Percentiles rank a stretch among this genome's conserved stretches.
Evolutionary conservation across 768 basidiomycete genomes (phyloP).

Genomic region (Mycena kentingensis): DNA sequence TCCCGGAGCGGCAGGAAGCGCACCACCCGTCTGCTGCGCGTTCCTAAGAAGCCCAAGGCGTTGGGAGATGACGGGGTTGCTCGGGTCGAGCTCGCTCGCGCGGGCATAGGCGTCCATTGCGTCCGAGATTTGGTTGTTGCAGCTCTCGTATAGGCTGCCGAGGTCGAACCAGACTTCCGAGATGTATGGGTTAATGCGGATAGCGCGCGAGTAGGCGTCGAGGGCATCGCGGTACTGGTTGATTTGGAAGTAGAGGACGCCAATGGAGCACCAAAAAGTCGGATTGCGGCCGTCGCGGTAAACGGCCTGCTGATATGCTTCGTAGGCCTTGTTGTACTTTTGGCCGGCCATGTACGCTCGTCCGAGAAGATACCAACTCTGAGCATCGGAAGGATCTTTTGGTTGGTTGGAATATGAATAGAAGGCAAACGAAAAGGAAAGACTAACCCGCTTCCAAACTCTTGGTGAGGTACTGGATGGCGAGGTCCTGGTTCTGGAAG

Average conservation of each 20-base stretch:
- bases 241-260: slow-evolving; percentile 98
- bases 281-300: slow-evolving; percentile 99
- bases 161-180: slow-evolving; percentile 96
- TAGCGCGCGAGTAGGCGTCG: slow-evolving; percentile 98
- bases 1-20: slow-evolving; percentile 83
- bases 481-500: slow-evolving; percentile 95
- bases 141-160: slow-evolving; percentile 94
- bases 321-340: slow-evolving; percentile 99
- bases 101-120: slow-evolving; percentile 98
- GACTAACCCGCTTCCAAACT: slow-evolving; percentile 84
- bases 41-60: slow-evolving; percentile 77
- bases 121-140: slow-evolving; percentile 98
- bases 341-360: slow-evolving; percentile 98
- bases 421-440: neutral
- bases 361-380: slow-evolving; percentile 98
- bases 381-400: slow-evolving; percentile 89
- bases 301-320: slow-evolving; percentile 98
- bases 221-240: slow-evolving; percentile 99
- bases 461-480: slow-evolving; percentile 92
- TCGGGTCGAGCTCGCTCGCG: slow-evolving; percentile 90
- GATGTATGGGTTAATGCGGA: slow-evolving; percentile 98
- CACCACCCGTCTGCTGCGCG: slow-evolving; percentile 73
- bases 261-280: slow-evolving; percentile 99
- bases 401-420: slow-evolving; percentile 7
- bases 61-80: slow-evolving; percentile 79